Evolutionary conservation across 768 basidiomycete genomes (phyloP).

Genomic region (Xerocomus potaroensis): DNA sequence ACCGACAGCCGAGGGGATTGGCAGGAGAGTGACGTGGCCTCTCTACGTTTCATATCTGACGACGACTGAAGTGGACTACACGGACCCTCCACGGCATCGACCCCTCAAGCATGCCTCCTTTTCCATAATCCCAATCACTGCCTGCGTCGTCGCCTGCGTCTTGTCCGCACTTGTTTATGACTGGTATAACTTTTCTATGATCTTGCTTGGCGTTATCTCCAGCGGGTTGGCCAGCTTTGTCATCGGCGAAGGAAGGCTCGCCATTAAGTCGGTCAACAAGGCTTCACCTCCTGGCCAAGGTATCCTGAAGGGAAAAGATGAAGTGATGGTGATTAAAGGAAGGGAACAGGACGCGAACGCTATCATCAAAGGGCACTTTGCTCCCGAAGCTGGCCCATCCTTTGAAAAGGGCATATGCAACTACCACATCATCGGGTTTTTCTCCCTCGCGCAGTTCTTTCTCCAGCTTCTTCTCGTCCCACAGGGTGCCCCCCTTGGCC

Average conservation of each 20-base stretch:
- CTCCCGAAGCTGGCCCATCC: conserved; percentile 11
- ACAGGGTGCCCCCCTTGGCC: conserved; percentile 33
- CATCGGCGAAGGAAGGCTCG: conserved; percentile 23
- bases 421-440: background rate
- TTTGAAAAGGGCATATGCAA: too few species aligned
- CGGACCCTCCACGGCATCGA: conserved; percentile 3
- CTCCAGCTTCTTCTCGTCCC: too few species aligned
- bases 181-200: conserved; percentile 31
- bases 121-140: conserved; percentile 20
- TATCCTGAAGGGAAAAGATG: conserved; percentile 9
- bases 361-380: background rate
- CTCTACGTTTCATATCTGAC: conserved; percentile 15
- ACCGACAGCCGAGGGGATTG: conserved; percentile 4
- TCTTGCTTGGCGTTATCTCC: conserved; percentile 27
- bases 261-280: conserved; percentile 11
- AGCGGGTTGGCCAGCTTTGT: conserved; percentile 27
- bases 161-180: conserved; percentile 24
- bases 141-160: conserved; percentile 18
- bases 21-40: conserved; percentile 20
- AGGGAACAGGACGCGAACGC: background rate
- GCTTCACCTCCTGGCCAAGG: conserved; percentile 28
- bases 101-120: conserved; percentile 1
- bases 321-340: background rate
- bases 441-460: too few species aligned
- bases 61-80: conserved; percentile 7